Evolutionary conservation across 371 early-diverging fungal genomes (phyloP).

Genomic region (Modicella reniformis): DNA sequence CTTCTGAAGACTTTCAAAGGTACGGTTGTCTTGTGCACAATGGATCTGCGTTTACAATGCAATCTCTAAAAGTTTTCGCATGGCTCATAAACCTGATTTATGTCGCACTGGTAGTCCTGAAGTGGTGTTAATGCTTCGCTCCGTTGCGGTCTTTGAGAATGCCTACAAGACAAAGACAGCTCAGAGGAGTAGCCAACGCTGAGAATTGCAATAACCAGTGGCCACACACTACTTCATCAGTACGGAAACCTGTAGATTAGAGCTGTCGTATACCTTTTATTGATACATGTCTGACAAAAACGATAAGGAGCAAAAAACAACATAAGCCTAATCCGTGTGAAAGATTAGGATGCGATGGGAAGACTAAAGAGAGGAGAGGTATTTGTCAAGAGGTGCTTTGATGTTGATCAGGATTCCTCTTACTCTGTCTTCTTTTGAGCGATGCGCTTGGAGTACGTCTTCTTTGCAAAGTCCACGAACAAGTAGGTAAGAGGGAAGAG

Average conservation of each 20-base stretch:
- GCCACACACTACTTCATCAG: no score
- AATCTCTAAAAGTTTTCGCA: neutral
- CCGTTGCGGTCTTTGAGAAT: constrained; percentile 74
- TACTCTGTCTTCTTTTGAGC: constrained; percentile 64
- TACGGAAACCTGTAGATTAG: no score
- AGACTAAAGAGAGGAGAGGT: constrained; percentile 4
- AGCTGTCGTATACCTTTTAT: neutral
- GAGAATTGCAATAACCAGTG: neutral
- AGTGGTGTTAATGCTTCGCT: constrained; percentile 72
- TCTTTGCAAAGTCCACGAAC: constrained; percentile 80
- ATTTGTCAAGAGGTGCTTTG: neutral
- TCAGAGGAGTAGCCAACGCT: constrained; percentile 68
- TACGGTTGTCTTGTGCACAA: constrained; percentile 3
- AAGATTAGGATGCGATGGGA: neutral
- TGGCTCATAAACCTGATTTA: neutral
- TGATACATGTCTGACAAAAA: neutral
- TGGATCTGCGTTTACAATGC: neutral
- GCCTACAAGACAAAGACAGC: constrained; percentile 74
- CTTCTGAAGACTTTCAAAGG: constrained; percentile 69
- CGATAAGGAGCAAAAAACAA: no score
- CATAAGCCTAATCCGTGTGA: no score
- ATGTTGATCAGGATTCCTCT: constrained; percentile 9
- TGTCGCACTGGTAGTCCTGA: constrained; percentile 62
- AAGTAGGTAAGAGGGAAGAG: constrained; percentile 82
- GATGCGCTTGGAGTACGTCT: constrained; percentile 65